phyloP scores from a whole-genome alignment of 306 rosid species.

The Alnus rubra region DNA sequence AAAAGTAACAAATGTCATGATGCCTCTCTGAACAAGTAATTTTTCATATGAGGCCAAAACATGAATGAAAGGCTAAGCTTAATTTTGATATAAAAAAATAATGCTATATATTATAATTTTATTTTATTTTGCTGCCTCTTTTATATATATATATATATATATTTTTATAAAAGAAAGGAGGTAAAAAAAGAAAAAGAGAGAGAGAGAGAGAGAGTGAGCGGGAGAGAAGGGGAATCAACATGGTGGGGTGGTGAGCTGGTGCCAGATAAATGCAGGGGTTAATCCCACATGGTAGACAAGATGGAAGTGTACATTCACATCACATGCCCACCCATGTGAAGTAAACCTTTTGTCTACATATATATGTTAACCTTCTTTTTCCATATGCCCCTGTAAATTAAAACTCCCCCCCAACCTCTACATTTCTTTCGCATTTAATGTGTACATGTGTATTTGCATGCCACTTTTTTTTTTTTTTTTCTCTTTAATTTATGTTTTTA shows the following conservation, averaged over 20 bases:
- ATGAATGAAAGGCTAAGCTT: too few species aligned
- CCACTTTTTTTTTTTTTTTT: conserved; percentile 5
- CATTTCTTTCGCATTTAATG: conserved; percentile 35
- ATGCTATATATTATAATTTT: too few species aligned
- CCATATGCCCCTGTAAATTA: conserved; percentile 43
- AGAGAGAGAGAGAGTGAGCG: neutral
- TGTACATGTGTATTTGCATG: neutral
- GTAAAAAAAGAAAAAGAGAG: too few species aligned
- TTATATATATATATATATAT: too few species aligned
- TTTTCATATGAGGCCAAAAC: too few species aligned
- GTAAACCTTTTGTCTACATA: conserved; percentile 74
- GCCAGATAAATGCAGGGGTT: conserved; percentile 74
- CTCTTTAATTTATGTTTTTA: neutral
- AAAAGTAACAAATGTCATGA: neutral
- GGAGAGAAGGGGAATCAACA: conserved; percentile 30
- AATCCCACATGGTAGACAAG: conserved; percentile 92
- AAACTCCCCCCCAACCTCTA: conserved; percentile 29
- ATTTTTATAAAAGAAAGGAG: too few species aligned
- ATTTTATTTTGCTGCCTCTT: too few species aligned
- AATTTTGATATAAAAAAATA: too few species aligned
- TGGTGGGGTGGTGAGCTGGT: conserved; percentile 87
- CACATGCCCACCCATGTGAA: conserved; percentile 84
- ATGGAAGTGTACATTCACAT: conserved; percentile 75
- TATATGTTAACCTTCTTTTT: conserved; percentile 30
- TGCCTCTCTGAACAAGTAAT: neutral